phyloP scores from a whole-genome alignment of 176 grass and related monocot genomes.

The Poa annua region DNA sequence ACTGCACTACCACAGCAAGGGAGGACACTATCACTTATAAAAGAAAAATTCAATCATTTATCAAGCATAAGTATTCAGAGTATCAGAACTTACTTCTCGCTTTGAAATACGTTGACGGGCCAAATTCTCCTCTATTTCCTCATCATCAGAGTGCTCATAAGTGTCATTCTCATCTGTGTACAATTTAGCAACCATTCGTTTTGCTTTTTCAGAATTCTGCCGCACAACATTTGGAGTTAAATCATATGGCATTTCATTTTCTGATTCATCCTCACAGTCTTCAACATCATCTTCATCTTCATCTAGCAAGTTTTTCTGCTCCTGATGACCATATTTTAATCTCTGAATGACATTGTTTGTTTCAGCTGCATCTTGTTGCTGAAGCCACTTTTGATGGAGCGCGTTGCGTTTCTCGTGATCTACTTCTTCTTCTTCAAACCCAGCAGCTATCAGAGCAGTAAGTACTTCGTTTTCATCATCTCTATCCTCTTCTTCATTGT shows the following conservation, averaged over 20 bases:
- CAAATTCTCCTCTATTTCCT: conserved; percentile 83
- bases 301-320: conserved; percentile 57
- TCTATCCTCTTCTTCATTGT: conserved; percentile 71
- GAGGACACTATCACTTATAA: not conserved
- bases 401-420: conserved; percentile 78
- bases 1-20: not conserved
- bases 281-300: conserved; percentile 64
- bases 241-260: conserved; percentile 62
- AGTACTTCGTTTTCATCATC: conserved; percentile 79
- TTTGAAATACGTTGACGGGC: conserved; percentile 62
- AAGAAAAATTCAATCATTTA: not conserved
- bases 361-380: conserved; percentile 77
- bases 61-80: conserved; percentile 29
- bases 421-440: conserved; percentile 70
- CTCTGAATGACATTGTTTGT: conserved; percentile 83
- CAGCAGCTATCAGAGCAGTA: conserved; percentile 86
- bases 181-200: conserved; percentile 80
- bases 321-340: conserved; percentile 62
- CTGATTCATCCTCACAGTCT: conserved; percentile 53
- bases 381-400: conserved; percentile 94
- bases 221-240: conserved; percentile 57
- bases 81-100: conserved; percentile 59
- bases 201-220: conserved; percentile 79
- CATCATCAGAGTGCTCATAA: conserved; percentile 87
- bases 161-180: conserved; percentile 83